These are phyloP conservation scores for Tephrocybe sp. DNA, from an alignment of 768 basidiomycete species.

Conservation along the genomic window DNA sequence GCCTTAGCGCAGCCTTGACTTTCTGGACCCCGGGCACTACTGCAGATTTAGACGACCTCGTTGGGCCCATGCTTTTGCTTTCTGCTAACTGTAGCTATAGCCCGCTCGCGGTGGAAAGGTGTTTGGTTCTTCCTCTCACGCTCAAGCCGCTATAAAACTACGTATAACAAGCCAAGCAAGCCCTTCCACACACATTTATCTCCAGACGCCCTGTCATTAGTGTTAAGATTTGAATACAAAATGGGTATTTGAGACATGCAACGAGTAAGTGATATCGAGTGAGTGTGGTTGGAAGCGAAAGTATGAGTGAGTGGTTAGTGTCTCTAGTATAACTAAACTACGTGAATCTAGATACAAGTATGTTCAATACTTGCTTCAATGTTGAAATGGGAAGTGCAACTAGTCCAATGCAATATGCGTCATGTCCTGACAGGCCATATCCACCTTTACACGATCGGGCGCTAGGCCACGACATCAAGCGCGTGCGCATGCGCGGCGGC, in stretches of 20 bases:
- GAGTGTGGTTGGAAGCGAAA: too few relatives aligned
- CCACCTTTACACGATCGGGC: conserved; percentile 8
- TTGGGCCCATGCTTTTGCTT: too few relatives aligned
- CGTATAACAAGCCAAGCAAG: too few relatives aligned
- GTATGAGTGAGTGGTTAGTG: neutral
- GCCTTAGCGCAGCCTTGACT: conserved; percentile 81
- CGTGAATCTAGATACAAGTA: conserved; percentile 8
- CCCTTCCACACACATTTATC: too few relatives aligned
- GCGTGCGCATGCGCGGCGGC: conserved; percentile 1
- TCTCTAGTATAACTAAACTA: conserved; percentile 10
- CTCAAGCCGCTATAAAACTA: too few relatives aligned
- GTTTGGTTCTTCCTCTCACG: too few relatives aligned
- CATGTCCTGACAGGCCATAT: conserved; percentile 3
- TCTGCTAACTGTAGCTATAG: too few relatives aligned
- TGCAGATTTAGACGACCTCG: too few relatives aligned
- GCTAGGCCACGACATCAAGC: conserved; percentile 9
- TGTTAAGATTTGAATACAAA: conserved; percentile 12
- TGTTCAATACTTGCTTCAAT: neutral
- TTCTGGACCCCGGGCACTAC: conserved; percentile 81
- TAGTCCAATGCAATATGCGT: neutral
- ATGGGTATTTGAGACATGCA: conserved; percentile 7
- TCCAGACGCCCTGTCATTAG: too few relatives aligned
- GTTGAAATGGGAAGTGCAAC: conserved; percentile 1
- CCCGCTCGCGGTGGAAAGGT: too few relatives aligned
- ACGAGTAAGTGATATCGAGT: neutral